Conservation (phyloP, 208 protist genomes). For the Leishmania major region DNA sequence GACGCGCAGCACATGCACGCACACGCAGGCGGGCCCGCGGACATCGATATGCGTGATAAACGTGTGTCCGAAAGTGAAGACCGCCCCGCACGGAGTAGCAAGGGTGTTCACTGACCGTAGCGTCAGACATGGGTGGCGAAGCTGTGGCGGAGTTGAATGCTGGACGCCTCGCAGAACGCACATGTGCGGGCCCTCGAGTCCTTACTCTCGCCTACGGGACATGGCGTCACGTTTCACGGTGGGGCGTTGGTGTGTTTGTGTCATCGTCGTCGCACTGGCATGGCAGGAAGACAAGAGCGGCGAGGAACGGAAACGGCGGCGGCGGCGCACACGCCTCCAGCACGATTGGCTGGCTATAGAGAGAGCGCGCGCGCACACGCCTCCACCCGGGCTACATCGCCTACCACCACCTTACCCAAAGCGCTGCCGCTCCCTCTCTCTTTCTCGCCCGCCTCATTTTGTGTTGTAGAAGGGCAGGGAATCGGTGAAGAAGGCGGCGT, state of each 20-base stretch:
- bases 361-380: neutral
- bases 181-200: neutral
- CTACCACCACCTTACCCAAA: neutral
- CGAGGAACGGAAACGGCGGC: no score
- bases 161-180: neutral
- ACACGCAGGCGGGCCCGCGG: neutral
- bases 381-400: neutral
- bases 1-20: neutral
- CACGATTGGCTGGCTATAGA: no score
- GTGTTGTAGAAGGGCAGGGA: slow-evolving; percentile 74
- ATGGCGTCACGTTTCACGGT: neutral
- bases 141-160: neutral
- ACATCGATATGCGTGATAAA: neutral
- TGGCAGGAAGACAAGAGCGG: neutral
- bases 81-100: neutral
- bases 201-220: neutral
- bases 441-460: slow-evolving; percentile 19
- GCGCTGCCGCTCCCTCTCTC: neutral
- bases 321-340: neutral
- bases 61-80: neutral
- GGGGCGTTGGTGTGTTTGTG: neutral
- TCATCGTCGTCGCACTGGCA: neutral
- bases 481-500: slow-evolving; percentile 49
- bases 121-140: neutral
- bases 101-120: no score